A percentile compares a stretch with the other conserved stretches of the same genome.
Conservation (phyloP, 2,329 filamentous ascomycete genomes). For the Aureobasidium leucospermi region DNA sequence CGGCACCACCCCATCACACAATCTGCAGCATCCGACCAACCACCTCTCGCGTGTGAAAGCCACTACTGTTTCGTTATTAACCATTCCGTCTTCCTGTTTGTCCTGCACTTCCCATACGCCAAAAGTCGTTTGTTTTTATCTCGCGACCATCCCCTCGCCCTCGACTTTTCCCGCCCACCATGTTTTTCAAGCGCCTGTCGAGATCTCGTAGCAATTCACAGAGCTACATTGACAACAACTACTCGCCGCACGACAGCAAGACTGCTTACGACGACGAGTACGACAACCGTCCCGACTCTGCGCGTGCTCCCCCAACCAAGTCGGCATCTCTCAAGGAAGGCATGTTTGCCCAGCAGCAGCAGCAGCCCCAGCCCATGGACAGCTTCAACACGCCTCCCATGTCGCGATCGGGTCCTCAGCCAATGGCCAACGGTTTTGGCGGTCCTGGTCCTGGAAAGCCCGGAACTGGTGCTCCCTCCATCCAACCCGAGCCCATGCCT, state of each 20-base stretch:
- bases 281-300: constrained; percentile 32
- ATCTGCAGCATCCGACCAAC: constrained; percentile 8
- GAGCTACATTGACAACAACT: constrained; percentile 43
- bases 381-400: constrained; percentile 15
- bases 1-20: neutral
- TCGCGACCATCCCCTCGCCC: constrained; percentile 18
- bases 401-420: constrained; percentile 10
- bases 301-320: constrained; percentile 25
- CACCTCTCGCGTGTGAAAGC: constrained; percentile 9
- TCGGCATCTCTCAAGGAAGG: constrained; percentile 19
- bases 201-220: constrained; percentile 39
- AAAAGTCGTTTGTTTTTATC: neutral
- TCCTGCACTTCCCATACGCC: neutral
- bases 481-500: constrained; percentile 36
- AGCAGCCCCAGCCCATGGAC: constrained; percentile 3
- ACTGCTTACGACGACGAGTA: constrained; percentile 39
- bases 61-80: constrained; percentile 12
- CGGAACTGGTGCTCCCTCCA: neutral
- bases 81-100: constrained; percentile 1
- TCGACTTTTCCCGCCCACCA: constrained; percentile 18
- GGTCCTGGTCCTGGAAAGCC: constrained; percentile 13
- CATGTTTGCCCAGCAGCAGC: constrained; percentile 35
- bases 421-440: constrained; percentile 20
- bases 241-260: constrained; percentile 34
- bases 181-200: constrained; percentile 44